A percentile compares a stretch with the other conserved stretches of the same genome.
Evolutionary conservation across 2,329 filamentous ascomycete genomes (phyloP).

Genomic region (Exophiala sideris): DNA sequence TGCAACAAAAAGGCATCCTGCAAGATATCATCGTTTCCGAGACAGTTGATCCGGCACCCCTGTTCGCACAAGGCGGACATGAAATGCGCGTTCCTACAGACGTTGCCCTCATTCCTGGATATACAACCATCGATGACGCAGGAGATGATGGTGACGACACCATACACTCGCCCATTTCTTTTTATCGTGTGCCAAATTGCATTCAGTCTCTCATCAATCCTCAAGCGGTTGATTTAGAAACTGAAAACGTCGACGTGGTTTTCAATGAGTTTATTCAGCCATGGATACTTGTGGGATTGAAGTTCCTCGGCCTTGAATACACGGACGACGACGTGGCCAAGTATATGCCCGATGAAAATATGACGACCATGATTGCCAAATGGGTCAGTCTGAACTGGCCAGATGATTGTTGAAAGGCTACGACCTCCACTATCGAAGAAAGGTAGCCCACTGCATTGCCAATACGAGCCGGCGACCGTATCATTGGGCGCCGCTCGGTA

Average conservation of each 20-base stretch:
- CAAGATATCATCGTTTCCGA: constrained; percentile 16
- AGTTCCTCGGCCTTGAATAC: constrained; percentile 54
- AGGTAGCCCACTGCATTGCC: too few relatives aligned
- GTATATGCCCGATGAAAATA: constrained; percentile 52
- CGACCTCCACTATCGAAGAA: too few relatives aligned
- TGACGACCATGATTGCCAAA: constrained; percentile 57
- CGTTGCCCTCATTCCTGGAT: constrained; percentile 61
- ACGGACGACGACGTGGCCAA: constrained; percentile 48
- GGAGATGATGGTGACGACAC: constrained; percentile 88
- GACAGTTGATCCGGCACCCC: background rate
- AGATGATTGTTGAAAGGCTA: constrained; percentile 20
- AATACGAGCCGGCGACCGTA: too few relatives aligned
- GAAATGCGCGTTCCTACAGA: constrained; percentile 33
- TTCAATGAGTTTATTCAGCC: constrained; percentile 89
- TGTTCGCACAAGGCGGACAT: background rate
- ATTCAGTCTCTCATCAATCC: constrained; percentile 67
- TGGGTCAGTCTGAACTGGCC: constrained; percentile 59
- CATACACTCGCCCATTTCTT: constrained; percentile 69
- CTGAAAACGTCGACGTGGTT: constrained; percentile 73
- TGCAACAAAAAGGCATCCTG: constrained; percentile 39
- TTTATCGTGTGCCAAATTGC: constrained; percentile 78
- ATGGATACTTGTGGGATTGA: constrained; percentile 73
- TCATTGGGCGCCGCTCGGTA: too few relatives aligned
- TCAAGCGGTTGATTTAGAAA: constrained; percentile 45
- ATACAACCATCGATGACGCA: constrained; percentile 83